These are phyloP conservation scores for Ogataea degrootiae DNA, from an alignment of 805 yeast genomes.

Conservation along the genomic window DNA sequence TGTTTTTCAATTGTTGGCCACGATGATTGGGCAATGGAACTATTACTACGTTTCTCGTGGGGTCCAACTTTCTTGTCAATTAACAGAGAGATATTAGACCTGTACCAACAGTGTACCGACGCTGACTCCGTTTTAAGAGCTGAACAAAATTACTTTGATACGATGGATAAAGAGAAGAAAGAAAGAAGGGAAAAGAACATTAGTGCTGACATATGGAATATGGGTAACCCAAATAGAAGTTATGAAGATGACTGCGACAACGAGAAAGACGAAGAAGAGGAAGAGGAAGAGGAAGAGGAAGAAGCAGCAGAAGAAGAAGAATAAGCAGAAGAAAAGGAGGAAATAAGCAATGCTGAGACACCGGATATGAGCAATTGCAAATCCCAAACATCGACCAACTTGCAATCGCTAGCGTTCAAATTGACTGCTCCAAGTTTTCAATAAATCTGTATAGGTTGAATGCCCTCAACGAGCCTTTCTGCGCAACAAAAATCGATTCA, in stretches of 20 bases:
- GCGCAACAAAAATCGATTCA: too few species aligned
- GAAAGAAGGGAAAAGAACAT: slow-evolving; percentile 52
- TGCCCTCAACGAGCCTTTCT: too few species aligned
- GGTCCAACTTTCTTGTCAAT: slow-evolving; percentile 83
- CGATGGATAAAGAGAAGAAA: slow-evolving; percentile 59
- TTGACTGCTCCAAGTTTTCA: too few species aligned
- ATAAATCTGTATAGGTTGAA: too few species aligned
- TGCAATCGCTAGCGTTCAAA: too few species aligned
- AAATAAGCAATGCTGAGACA: too few species aligned
- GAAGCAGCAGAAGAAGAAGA: slow-evolving; percentile 15
- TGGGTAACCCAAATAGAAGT: slow-evolving; percentile 68
- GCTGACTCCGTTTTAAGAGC: slow-evolving; percentile 66
- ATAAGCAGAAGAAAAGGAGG: slow-evolving; percentile 6
- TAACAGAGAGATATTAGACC: slow-evolving; percentile 69
- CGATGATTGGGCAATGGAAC: slow-evolving; percentile 77
- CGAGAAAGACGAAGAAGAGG: slow-evolving; percentile 19
- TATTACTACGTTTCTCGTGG: slow-evolving; percentile 84
- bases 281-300: slow-evolving; percentile 22
- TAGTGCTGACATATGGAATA: slow-evolving; percentile 65
- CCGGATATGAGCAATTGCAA: too few species aligned
- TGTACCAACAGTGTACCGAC: slow-evolving; percentile 79
- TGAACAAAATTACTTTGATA: slow-evolving; percentile 69
- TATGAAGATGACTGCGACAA: slow-evolving; percentile 20
- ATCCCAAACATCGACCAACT: too few species aligned
- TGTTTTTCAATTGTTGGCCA: slow-evolving; percentile 93